These are phyloP conservation scores for Ceriops zippeliana DNA, from an alignment of 345 rosid genomes.

Conservation along the genomic window DNA sequence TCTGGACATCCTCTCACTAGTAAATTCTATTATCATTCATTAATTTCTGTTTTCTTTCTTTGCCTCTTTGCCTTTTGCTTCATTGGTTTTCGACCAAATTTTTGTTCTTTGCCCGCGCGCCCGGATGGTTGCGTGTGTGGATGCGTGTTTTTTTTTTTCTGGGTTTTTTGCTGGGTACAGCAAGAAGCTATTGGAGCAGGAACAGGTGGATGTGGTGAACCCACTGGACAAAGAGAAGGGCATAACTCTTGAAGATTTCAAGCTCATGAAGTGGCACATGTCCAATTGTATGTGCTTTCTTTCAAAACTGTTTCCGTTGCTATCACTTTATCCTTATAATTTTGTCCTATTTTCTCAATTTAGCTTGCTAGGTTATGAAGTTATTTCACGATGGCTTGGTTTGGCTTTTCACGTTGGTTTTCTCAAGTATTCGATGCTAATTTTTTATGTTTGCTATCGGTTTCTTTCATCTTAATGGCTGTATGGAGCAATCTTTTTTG, in stretches of 20 bases:
- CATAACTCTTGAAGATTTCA: constrained; percentile 77
- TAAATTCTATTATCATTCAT: constrained; percentile 17
- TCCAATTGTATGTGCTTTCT: constrained; percentile 46
- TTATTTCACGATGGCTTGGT: neutral
- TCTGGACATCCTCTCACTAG: constrained; percentile 91
- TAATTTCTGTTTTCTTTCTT: neutral
- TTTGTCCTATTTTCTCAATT: too few species aligned
- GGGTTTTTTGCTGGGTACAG: constrained; percentile 31
- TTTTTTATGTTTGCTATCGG: neutral
- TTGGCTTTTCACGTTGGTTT: neutral
- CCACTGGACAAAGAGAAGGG: constrained; percentile 76
- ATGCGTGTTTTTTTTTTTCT: neutral
- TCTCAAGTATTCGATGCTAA: neutral
- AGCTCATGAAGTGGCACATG: constrained; percentile 84
- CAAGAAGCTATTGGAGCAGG: constrained; percentile 84
- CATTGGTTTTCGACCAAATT: neutral
- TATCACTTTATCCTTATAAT: too few species aligned
- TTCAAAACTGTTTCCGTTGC: too few species aligned
- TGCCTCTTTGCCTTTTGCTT: neutral
- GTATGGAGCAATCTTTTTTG: neutral
- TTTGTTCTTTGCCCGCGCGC: too few species aligned
- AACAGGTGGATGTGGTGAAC: constrained; percentile 69
- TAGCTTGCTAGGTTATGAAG: neutral
- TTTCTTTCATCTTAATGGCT: too few species aligned
- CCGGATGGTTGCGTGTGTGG: too few species aligned